Evolutionary conservation across 2,329 filamentous ascomycete genomes (phyloP).

Genomic region (Rhynchosporium agropyri): DNA sequence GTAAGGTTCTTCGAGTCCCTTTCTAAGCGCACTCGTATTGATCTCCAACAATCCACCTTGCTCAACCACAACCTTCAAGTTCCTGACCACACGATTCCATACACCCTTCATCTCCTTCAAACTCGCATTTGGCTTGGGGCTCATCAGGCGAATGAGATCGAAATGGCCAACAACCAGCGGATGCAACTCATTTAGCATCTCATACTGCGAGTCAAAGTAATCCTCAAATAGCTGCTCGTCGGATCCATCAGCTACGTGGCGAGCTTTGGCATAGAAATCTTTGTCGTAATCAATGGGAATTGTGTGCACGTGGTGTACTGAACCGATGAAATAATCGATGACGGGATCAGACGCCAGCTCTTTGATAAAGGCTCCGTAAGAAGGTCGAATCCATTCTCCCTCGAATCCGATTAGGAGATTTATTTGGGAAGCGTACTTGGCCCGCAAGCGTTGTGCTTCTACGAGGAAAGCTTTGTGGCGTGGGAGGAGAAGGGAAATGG

Average conservation of each 20-base stretch:
- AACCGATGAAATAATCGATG: slow-evolving; percentile 91
- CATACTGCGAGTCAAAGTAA: slow-evolving; percentile 86
- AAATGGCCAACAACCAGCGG: slow-evolving; percentile 91
- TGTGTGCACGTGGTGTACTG: slow-evolving; percentile 84
- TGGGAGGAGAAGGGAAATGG: slow-evolving; percentile 51
- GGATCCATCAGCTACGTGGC: slow-evolving; percentile 50
- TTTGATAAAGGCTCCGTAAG: slow-evolving; percentile 59
- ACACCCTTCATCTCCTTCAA: slow-evolving; percentile 59
- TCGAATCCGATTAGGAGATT: slow-evolving; percentile 88
- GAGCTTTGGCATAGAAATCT: slow-evolving; percentile 58
- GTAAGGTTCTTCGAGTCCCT: slow-evolving; percentile 90
- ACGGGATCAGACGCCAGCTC: slow-evolving; percentile 59
- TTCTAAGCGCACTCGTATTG: slow-evolving; percentile 84
- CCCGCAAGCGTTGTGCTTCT: slow-evolving; percentile 74
- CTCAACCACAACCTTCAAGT: slow-evolving; percentile 68
- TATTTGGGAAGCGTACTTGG: slow-evolving; percentile 70
- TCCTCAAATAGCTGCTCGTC: slow-evolving; percentile 77
- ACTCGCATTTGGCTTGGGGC: slow-evolving; percentile 65
- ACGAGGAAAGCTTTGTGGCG: slow-evolving; percentile 72
- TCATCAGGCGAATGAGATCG: slow-evolving; percentile 84
- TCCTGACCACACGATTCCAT: slow-evolving; percentile 74
- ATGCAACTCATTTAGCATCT: slow-evolving; percentile 72
- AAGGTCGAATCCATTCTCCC: slow-evolving; percentile 83
- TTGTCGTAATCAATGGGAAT: slow-evolving; percentile 88
- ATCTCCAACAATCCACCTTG: slow-evolving; percentile 88